Conservation (phyloP, 306 rosid genomes). For the Pterocarpus santalinus region DNA sequence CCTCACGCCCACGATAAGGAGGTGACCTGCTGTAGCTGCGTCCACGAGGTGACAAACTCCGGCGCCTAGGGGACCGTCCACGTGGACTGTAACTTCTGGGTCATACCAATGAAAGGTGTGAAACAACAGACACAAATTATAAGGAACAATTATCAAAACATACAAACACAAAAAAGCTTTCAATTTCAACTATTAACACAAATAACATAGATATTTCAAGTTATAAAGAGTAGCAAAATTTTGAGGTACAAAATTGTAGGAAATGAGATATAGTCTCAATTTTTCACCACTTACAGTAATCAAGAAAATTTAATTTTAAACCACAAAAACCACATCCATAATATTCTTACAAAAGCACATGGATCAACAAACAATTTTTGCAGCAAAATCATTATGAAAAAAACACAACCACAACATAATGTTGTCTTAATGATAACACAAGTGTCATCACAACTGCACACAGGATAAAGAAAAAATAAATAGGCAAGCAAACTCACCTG, state of each 20-base stretch:
- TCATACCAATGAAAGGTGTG: conserved; percentile 35
- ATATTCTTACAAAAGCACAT: neutral
- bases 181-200: neutral
- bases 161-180: neutral
- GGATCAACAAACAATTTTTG: neutral
- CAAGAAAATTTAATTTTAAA: neutral
- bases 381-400: neutral
- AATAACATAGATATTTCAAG: neutral
- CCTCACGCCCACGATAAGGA: conserved; percentile 89
- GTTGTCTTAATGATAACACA: neutral
- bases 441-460: neutral
- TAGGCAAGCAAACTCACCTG: conserved; percentile 58
- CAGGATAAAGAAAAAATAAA: neutral
- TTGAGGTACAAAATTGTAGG: neutral
- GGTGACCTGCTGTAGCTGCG: conserved; percentile 95
- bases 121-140: conserved; percentile 8
- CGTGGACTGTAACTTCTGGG: conserved; percentile 94
- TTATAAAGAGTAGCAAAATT: neutral
- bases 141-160: neutral
- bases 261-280: neutral
- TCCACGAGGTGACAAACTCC: conserved; percentile 92
- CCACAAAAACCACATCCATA: neutral
- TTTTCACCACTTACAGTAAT: neutral
- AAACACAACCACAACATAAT: neutral
- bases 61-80: conserved; percentile 92